Evolutionary conservation across 768 basidiomycete genomes (phyloP).

Genomic region (Lactarius akahatsu): DNA sequence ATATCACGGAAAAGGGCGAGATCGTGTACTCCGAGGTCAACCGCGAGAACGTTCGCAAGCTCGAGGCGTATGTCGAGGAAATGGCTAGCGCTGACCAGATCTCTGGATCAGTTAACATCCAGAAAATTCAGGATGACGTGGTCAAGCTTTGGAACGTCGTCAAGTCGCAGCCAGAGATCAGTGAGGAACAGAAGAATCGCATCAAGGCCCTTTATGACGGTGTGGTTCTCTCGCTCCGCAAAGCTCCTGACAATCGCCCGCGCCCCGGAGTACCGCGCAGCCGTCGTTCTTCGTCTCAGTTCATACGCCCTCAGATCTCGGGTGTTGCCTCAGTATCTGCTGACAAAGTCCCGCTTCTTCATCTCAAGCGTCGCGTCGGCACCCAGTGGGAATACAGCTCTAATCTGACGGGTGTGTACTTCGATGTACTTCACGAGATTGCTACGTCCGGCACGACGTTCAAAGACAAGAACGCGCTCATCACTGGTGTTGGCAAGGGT

Average conservation of each 20-base stretch:
- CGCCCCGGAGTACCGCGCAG: conserved; percentile 52
- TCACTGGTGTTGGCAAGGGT: conserved; percentile 97
- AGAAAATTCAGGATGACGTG: conserved; percentile 97
- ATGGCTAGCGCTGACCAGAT: conserved; percentile 96
- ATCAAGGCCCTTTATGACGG: conserved; percentile 96
- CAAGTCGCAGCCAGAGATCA: conserved; percentile 95
- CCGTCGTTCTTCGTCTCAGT: conserved; percentile 93
- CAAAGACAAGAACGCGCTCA: conserved; percentile 97
- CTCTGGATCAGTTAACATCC: conserved; percentile 81
- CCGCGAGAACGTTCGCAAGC: conserved; percentile 93
- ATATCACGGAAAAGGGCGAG: conserved; percentile 90
- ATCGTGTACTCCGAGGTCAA: conserved; percentile 94
- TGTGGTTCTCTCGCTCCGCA: conserved; percentile 89
- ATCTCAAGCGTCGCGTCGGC: conserved; percentile 96
- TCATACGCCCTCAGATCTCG: conserved; percentile 89
- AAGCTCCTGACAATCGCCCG: conserved; percentile 62
- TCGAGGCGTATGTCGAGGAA: conserved; percentile 96
- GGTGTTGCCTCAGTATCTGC: conserved; percentile 70
- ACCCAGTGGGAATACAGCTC: conserved; percentile 95
- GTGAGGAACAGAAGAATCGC: conserved; percentile 92
- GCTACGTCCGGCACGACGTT: conserved; percentile 98
- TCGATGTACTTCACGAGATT: conserved; percentile 97
- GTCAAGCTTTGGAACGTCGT: conserved; percentile 97
- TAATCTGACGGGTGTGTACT: conserved; percentile 92
- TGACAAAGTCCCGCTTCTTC: conserved; percentile 91